Conservation (phyloP, 2,329 filamentous ascomycete genomes). For the Dothistroma pini region DNA sequence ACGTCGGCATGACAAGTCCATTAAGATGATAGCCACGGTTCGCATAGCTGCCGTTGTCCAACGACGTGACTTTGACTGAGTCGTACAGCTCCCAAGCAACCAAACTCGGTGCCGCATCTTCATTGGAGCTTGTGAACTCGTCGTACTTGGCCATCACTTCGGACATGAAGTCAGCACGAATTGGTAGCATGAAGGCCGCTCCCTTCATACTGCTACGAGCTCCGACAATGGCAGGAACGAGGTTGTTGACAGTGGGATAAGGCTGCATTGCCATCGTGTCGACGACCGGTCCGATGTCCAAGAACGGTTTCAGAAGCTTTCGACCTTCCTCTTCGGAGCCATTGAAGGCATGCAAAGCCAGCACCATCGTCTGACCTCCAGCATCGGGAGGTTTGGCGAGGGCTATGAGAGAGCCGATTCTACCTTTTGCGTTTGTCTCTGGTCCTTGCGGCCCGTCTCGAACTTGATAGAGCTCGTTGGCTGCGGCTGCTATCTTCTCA, state of each 20-base stretch:
- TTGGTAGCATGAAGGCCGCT: conserved; percentile 24
- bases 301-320: conserved; percentile 22
- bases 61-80: conserved; percentile 20
- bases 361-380: conserved; percentile 23
- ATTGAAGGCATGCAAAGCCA: conserved; percentile 19
- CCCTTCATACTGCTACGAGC: conserved; percentile 30
- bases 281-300: conserved; percentile 23
- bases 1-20: conserved; percentile 31
- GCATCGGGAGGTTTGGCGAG: conserved; percentile 26
- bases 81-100: conserved; percentile 30
- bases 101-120: conserved; percentile 22
- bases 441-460: conserved; percentile 13
- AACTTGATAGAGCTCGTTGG: conserved; percentile 26
- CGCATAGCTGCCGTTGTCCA: conserved; percentile 26
- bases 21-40: conserved; percentile 30
- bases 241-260: conserved; percentile 25
- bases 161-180: conserved; percentile 24
- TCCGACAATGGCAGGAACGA: conserved; percentile 21
- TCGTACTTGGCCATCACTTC: conserved; percentile 23
- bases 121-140: conserved; percentile 16
- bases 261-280: conserved; percentile 23
- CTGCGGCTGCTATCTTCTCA: conserved; percentile 16
- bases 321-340: conserved; percentile 23
- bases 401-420: conserved; percentile 18
- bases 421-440: conserved; percentile 20